phyloP scores from a whole-genome alignment of 2,329 filamentous ascomycete species.

The Sclerotinia subarctica region DNA sequence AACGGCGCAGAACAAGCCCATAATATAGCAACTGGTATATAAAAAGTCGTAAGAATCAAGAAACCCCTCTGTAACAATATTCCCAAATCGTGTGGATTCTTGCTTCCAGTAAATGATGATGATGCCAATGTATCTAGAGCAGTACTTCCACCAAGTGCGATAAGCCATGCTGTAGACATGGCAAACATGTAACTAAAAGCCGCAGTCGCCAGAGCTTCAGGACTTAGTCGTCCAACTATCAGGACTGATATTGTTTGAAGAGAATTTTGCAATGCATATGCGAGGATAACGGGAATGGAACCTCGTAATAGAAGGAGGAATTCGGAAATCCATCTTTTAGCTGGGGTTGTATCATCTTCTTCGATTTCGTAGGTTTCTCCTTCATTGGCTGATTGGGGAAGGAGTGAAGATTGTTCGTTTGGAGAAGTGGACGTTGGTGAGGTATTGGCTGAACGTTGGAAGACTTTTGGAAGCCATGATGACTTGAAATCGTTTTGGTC shows the following conservation, averaged over 20 bases:
- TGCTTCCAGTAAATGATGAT: constrained; percentile 76
- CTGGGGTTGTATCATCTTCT: constrained; percentile 26
- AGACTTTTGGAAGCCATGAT: constrained; percentile 35
- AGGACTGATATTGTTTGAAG: constrained; percentile 80
- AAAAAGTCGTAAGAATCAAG: constrained; percentile 68
- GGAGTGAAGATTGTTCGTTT: constrained; percentile 36
- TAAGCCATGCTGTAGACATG: constrained; percentile 83
- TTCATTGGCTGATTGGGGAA: constrained; percentile 28
- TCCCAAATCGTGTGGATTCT: constrained; percentile 74
- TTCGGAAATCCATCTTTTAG: constrained; percentile 49
- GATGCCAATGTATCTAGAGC: constrained; percentile 83
- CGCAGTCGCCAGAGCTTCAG: constrained; percentile 75
- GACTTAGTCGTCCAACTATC: constrained; percentile 74
- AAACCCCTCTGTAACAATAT: constrained; percentile 75
- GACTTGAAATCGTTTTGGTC: constrained; percentile 28
- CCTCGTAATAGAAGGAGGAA: constrained; percentile 65
- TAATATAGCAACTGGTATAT: constrained; percentile 66
- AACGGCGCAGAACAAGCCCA: constrained; percentile 74
- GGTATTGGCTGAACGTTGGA: constrained; percentile 23
- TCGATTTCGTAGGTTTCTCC: constrained; percentile 33
- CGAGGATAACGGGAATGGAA: constrained; percentile 75
- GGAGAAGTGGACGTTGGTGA: constrained; percentile 29
- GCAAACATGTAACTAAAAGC: constrained; percentile 94
- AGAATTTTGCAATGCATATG: constrained; percentile 82
- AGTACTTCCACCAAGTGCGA: constrained; percentile 80